Percentiles rank a stretch among this genome's conserved stretches.
Evolutionary conservation across 176 grass and related monocot genomes (phyloP).

Genomic region (Triticum dicoccoides): DNA sequence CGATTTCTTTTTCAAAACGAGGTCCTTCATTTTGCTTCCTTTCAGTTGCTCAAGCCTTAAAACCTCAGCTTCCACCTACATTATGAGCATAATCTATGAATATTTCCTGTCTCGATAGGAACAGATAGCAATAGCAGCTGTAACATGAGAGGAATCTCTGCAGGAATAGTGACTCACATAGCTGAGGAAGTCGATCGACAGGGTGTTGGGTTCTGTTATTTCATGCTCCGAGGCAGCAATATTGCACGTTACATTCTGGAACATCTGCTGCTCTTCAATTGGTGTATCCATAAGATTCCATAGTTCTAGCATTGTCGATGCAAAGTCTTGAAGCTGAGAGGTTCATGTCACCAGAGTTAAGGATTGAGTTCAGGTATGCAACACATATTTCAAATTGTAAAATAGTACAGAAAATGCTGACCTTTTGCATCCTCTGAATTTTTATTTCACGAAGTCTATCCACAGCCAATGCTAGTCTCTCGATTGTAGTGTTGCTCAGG

Average conservation of each 20-base stretch:
- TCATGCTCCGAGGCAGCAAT: conserved; percentile 79
- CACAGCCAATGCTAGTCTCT: conserved; percentile 49
- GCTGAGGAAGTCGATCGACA: conserved; percentile 66
- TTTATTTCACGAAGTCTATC: conserved; percentile 63
- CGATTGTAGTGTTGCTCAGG: conserved; percentile 63
- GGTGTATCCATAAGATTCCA: conserved; percentile 97
- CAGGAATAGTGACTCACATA: conserved; percentile 44
- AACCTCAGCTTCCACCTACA: conserved; percentile 88
- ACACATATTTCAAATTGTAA: neutral
- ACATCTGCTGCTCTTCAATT: conserved; percentile 80
- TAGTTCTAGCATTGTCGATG: conserved; percentile 75
- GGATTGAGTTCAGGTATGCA: neutral
- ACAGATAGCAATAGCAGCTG: neutral
- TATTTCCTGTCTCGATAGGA: neutral
- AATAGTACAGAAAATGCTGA: conserved; percentile 26
- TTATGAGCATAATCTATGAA: conserved; percentile 16
- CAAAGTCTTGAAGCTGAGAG: conserved; percentile 78
- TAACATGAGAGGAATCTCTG: conserved; percentile 11
- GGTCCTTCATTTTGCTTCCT: conserved; percentile 81
- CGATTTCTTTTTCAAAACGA: conserved; percentile 82
- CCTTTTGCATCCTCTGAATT: conserved; percentile 85
- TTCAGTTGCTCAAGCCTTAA: conserved; percentile 80
- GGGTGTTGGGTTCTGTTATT: conserved; percentile 68
- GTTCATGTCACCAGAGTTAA: conserved; percentile 17
- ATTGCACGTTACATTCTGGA: conserved; percentile 76